phyloP scores from a whole-genome alignment of 1,139 yeast genomes.

The Yamadazyma oceani region DNA sequence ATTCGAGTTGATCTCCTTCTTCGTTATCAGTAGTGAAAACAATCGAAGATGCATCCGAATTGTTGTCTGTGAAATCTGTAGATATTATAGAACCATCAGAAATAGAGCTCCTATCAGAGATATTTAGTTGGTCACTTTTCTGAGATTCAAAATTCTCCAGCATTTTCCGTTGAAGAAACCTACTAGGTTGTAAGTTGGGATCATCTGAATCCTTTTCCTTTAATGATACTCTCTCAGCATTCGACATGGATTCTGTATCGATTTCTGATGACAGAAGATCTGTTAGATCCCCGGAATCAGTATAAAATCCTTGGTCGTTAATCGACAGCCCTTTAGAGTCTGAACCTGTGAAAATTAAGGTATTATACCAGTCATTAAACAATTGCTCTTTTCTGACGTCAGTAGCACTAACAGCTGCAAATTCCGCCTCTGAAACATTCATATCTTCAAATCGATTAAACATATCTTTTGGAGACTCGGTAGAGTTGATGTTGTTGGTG shows the following conservation, averaged over 20 bases:
- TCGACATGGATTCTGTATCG: slow-evolving; percentile 6
- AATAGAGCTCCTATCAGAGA: slow-evolving; percentile 17
- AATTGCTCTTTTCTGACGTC: slow-evolving; percentile 8
- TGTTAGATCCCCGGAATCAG: slow-evolving; percentile 11
- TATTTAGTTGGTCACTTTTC: background rate
- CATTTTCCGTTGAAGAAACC: slow-evolving; percentile 11
- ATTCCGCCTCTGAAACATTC: slow-evolving; percentile 6
- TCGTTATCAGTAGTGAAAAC: slow-evolving; percentile 1
- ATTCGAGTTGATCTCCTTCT: background rate
- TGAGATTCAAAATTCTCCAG: slow-evolving; percentile 10
- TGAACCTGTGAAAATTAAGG: slow-evolving; percentile 32
- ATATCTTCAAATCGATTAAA: slow-evolving; percentile 7
- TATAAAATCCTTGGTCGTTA: slow-evolving; percentile 46
- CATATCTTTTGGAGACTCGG: no score
- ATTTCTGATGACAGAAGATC: slow-evolving; percentile 10
- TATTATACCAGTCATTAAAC: slow-evolving; percentile 30
- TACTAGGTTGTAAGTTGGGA: slow-evolving; percentile 9
- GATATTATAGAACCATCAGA: slow-evolving; percentile 27
- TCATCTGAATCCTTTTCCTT: slow-evolving; percentile 6
- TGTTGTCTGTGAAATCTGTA: slow-evolving; percentile 9
- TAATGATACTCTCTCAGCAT: slow-evolving; percentile 6
- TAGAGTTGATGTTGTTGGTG: slow-evolving; percentile 2
- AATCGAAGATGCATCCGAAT: slow-evolving; percentile 6
- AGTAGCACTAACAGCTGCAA: slow-evolving; percentile 7
- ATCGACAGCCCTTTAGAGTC: slow-evolving; percentile 25